A percentile compares a stretch with the other conserved stretches of the same genome.
These are phyloP conservation scores for Wallacemonas sp. DNA, from an alignment of 208 protist genomes.

Conservation along the genomic window DNA sequence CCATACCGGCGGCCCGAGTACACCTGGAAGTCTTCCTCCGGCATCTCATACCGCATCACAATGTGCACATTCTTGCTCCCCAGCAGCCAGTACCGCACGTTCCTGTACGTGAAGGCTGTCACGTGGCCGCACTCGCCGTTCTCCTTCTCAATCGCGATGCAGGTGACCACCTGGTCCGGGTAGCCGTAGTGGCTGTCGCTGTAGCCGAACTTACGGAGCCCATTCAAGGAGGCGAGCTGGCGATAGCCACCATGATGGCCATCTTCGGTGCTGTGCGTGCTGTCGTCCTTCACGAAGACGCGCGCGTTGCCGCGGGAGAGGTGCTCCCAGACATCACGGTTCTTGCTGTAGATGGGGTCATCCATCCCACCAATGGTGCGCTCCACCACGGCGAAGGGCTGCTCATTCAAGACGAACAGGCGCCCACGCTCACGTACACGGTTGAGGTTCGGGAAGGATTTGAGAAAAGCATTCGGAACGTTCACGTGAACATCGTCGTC, in stretches of 20 bases:
- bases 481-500: constrained; percentile 15
- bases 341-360: constrained; percentile 47
- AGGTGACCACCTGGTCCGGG: constrained; percentile 24
- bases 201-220: constrained; percentile 69
- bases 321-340: constrained; percentile 55
- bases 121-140: constrained; percentile 62
- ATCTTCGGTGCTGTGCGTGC: background rate
- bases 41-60: constrained; percentile 41
- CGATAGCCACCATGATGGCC: constrained; percentile 11
- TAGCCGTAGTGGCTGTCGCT: constrained; percentile 31
- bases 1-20: constrained; percentile 27
- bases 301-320: constrained; percentile 57
- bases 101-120: constrained; percentile 31
- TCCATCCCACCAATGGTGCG: constrained; percentile 56
- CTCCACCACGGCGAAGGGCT: constrained; percentile 47
- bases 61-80: constrained; percentile 57
- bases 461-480: constrained; percentile 25
- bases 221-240: constrained; percentile 39
- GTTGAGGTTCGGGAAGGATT: constrained; percentile 16
- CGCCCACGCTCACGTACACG: constrained; percentile 25
- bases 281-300: constrained; percentile 24
- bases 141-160: constrained; percentile 51
- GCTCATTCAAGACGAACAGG: constrained; percentile 23
- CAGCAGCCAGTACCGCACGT: constrained; percentile 49
- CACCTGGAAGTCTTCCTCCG: constrained; percentile 29